A percentile compares a stretch with the other conserved stretches of the same genome.
These are phyloP conservation scores for Phaeosphaeriaceae sp. DNA, from an alignment of 2,329 filamentous ascomycete genomes.

Conservation along the genomic window DNA sequence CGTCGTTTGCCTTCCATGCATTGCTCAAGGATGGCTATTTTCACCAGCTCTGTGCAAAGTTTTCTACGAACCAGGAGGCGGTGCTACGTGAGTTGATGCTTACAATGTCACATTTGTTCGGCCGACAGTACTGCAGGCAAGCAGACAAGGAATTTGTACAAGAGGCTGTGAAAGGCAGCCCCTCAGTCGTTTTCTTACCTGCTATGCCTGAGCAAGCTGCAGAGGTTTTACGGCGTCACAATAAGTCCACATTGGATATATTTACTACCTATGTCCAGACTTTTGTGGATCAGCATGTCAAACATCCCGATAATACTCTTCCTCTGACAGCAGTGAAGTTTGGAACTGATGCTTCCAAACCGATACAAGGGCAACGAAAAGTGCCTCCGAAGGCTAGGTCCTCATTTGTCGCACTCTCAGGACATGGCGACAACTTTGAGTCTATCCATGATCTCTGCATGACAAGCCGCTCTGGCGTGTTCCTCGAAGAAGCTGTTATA, in stretches of 20 bases:
- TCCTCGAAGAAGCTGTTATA: conserved; percentile 75
- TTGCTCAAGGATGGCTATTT: conserved; percentile 76
- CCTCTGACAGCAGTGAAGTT: conserved; percentile 64
- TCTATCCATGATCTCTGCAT: conserved; percentile 71
- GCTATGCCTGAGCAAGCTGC: conserved; percentile 64
- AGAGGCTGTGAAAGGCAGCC: conserved; percentile 61
- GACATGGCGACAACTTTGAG: conserved; percentile 67
- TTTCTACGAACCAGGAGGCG: conserved; percentile 57
- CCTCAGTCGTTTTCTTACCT: conserved; percentile 71
- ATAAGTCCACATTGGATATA: conserved; percentile 67
- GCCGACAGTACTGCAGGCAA: conserved; percentile 60
- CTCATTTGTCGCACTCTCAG: conserved; percentile 74
- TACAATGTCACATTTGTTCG: conserved; percentile 74
- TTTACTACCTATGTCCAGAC: conserved; percentile 74
- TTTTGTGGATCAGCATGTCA: conserved; percentile 70
- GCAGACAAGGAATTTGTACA: conserved; percentile 57
- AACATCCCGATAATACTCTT: conserved; percentile 59
- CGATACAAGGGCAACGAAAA: conserved; percentile 25
- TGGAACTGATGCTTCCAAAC: conserved; percentile 43
- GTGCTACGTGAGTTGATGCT: conserved; percentile 69
- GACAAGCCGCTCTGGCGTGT: conserved; percentile 70
- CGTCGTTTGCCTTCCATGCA: conserved; percentile 77
- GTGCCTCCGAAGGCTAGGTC: conserved; percentile 63
- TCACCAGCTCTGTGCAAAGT: conserved; percentile 64
- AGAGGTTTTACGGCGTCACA: conserved; percentile 65